These are phyloP conservation scores for Gynostemma pentaphyllum DNA, from an alignment of 306 rosid genomes.

Conservation along the genomic window DNA sequence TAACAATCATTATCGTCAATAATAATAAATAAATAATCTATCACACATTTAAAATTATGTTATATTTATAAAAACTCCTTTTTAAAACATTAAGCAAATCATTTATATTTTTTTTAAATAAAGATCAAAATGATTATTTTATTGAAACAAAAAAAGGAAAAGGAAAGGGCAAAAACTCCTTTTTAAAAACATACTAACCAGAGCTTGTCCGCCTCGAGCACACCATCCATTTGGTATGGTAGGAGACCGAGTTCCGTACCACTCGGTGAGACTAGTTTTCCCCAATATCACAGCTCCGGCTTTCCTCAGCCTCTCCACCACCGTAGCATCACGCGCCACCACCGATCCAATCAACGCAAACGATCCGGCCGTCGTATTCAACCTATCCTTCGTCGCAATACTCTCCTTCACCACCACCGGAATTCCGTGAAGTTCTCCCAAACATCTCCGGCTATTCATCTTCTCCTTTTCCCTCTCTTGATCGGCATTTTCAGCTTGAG, in stretches of 20 bases:
- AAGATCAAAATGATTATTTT: no score
- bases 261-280: constrained; percentile 40
- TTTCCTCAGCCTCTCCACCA: constrained; percentile 33
- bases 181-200: constrained; percentile 19
- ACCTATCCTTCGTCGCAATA: constrained; percentile 38
- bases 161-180: not conserved
- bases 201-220: constrained; percentile 41
- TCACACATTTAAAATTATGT: no score
- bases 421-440: constrained; percentile 36
- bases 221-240: constrained; percentile 28
- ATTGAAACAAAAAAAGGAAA: no score
- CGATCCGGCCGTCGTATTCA: constrained; percentile 53
- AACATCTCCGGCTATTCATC: not conserved
- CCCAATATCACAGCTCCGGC: constrained; percentile 54
- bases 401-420: constrained; percentile 56
- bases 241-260: constrained; percentile 31
- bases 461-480: constrained; percentile 26
- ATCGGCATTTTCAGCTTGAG: constrained; percentile 54
- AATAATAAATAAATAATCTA: no score
- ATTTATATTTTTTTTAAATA: no score
- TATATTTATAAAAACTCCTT: no score
- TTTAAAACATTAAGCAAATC: no score
- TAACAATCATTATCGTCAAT: no score
- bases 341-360: constrained; percentile 46
- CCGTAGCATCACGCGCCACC: constrained; percentile 50